phyloP scores from a whole-genome alignment of 208 protist species.

The Herpetomonas tarakana region DNA sequence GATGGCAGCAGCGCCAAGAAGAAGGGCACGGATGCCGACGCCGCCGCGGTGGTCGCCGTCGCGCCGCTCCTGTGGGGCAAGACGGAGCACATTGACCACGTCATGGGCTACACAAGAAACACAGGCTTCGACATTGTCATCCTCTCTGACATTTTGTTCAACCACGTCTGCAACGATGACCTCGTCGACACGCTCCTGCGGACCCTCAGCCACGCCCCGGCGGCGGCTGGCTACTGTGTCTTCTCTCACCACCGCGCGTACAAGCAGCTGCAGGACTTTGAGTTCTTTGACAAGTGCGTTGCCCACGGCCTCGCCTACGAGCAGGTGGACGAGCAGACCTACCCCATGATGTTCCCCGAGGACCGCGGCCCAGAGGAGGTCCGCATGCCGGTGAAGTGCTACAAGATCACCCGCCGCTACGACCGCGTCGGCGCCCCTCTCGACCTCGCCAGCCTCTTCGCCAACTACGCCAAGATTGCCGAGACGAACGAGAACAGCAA shows the following conservation, averaged over 20 bases:
- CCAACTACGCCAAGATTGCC: conserved; percentile 1
- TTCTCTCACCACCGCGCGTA: conserved; percentile 88
- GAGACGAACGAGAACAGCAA: neutral
- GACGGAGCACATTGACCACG: conserved; percentile 57
- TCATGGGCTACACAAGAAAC: conserved; percentile 43
- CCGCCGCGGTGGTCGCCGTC: conserved; percentile 22
- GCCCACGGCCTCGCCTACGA: conserved; percentile 62
- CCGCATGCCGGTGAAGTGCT: conserved; percentile 78
- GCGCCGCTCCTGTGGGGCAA: conserved; percentile 87
- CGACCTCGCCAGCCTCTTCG: conserved; percentile 10
- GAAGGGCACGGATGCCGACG: neutral
- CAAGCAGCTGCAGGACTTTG: conserved; percentile 79
- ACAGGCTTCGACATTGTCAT: conserved; percentile 78
- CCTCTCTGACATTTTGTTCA: conserved; percentile 91
- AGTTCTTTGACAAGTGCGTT: conserved; percentile 89
- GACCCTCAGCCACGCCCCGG: conserved; percentile 31
- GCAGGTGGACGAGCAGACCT: conserved; percentile 77
- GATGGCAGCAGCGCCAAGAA: neutral
- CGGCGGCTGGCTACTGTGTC: conserved; percentile 80
- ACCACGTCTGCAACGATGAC: conserved; percentile 89
- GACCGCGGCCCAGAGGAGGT: conserved; percentile 76
- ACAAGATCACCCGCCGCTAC: conserved; percentile 59
- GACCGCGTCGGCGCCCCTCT: conserved; percentile 49
- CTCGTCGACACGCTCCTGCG: conserved; percentile 59
- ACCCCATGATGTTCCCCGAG: conserved; percentile 88